phyloP scores from a whole-genome alignment of 129 eudicot genomes.

The Cynara cardunculus region DNA sequence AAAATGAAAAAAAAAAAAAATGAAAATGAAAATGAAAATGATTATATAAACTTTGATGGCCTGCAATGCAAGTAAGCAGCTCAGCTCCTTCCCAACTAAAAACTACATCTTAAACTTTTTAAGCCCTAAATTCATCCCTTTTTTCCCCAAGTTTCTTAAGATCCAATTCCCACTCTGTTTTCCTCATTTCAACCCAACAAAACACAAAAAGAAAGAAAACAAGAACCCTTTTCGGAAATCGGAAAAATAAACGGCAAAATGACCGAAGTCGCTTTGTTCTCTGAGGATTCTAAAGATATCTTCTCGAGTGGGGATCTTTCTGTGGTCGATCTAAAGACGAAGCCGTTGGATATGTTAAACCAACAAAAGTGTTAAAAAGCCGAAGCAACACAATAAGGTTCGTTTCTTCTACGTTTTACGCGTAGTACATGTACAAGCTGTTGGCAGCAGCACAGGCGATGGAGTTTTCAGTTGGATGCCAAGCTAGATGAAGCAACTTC shows the following conservation, averaged over 20 bases:
- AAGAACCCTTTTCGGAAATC: constrained; percentile 24
- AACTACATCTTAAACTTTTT: constrained; percentile 24
- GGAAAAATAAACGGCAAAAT: not conserved
- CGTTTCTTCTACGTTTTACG: constrained; percentile 32
- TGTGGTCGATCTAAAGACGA: constrained; percentile 13
- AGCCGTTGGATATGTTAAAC: not conserved
- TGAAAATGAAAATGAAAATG: not conserved
- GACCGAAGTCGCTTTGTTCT: not conserved
- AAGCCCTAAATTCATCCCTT: constrained; percentile 27
- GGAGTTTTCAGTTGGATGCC: constrained; percentile 97
- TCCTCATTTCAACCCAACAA: constrained; percentile 48
- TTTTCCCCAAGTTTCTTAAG: constrained; percentile 23
- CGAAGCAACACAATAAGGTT: not conserved
- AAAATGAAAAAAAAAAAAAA: constrained; percentile 4
- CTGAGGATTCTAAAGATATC: not conserved
- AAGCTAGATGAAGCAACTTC: constrained; percentile 90
- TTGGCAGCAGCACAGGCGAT: constrained; percentile 99
- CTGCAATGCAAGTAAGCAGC: constrained; percentile 27
- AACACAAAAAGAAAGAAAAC: constrained; percentile 7
- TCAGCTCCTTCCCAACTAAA: constrained; percentile 29
- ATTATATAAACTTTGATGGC: constrained; percentile 22
- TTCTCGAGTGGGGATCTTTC: constrained; percentile 23
- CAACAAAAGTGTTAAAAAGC: constrained; percentile 8
- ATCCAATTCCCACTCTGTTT: constrained; percentile 40
- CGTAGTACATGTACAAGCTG: constrained; percentile 99